Conservation (phyloP, 805 yeast genomes). For the Komagataella pseudopastoris region DNA sequence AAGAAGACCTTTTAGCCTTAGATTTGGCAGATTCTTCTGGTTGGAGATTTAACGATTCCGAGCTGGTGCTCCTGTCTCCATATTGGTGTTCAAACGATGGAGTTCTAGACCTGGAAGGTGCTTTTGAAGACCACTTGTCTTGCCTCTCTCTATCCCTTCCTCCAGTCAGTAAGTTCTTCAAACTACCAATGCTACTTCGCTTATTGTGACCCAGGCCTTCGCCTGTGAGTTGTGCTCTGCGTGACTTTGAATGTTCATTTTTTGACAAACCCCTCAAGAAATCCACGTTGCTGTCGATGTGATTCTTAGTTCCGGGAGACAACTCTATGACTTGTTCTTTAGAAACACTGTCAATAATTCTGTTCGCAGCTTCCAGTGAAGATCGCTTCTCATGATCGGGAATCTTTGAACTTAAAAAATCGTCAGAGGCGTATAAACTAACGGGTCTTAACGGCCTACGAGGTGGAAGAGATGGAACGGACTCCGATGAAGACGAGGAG, state of each 20-base stretch:
- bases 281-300: constrained; percentile 22
- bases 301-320: constrained; percentile 14
- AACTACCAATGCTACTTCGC: constrained; percentile 20
- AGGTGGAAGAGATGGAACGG: neutral
- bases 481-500: neutral
- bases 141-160: constrained; percentile 8
- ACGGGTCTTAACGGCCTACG: neutral
- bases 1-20: constrained; percentile 13
- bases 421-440: neutral
- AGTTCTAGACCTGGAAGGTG: constrained; percentile 4
- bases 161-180: constrained; percentile 21
- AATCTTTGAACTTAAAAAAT: neutral
- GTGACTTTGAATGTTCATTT: constrained; percentile 16
- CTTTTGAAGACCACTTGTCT: constrained; percentile 1
- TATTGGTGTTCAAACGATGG: constrained; percentile 2
- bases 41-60: constrained; percentile 1
- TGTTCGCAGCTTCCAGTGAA: constrained; percentile 3
- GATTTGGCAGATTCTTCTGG: neutral
- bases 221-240: constrained; percentile 7
- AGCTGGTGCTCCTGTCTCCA: constrained; percentile 1
- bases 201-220: constrained; percentile 9
- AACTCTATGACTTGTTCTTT: constrained; percentile 18
- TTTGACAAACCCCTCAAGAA: constrained; percentile 21
- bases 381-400: neutral
- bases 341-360: constrained; percentile 16